Conservation (phyloP, 495 filamentous ascomycete genomes). For the Aspergillus sclerotiicarbonarius region DNA sequence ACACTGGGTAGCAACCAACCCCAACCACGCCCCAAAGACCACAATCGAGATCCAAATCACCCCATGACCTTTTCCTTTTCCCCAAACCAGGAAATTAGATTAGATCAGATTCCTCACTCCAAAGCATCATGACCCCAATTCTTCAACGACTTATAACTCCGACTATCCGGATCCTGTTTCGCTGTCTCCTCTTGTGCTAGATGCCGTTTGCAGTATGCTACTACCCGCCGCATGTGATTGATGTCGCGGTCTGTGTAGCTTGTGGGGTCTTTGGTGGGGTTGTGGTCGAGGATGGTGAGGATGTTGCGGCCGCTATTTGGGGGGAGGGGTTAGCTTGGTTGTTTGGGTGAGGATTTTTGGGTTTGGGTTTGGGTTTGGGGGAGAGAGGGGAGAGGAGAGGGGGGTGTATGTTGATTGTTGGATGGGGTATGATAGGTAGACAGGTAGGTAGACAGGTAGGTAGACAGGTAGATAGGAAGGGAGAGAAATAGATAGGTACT, state of each 20-base stretch:
- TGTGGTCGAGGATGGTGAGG: conserved; percentile 60
- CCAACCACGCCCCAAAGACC: neutral
- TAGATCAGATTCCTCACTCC: no score
- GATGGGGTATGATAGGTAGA: no score
- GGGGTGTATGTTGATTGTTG: neutral
- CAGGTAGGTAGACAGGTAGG: no score
- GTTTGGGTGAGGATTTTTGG: no score
- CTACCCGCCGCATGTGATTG: conserved; percentile 64
- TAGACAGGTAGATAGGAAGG: neutral
- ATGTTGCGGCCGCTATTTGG: conserved; percentile 57
- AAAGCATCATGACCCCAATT: conserved; percentile 68
- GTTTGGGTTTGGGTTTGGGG: no score
- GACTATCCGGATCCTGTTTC: conserved; percentile 54
- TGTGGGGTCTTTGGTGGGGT: conserved; percentile 53
- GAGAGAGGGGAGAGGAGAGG: no score
- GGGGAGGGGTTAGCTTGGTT: neutral
- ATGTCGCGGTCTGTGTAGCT: conserved; percentile 57
- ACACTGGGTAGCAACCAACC: no score
- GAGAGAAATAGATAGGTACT: neutral
- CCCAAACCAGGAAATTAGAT: no score
- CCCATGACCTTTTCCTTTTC: no score
- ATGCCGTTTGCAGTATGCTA: conserved; percentile 63
- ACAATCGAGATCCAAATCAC: conserved; percentile 4
- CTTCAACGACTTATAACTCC: conserved; percentile 60
- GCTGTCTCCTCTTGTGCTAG: conserved; percentile 61